Evolutionary conservation across 2,329 filamentous ascomycete species (phyloP).

Genomic region (Alternaria atra): DNA sequence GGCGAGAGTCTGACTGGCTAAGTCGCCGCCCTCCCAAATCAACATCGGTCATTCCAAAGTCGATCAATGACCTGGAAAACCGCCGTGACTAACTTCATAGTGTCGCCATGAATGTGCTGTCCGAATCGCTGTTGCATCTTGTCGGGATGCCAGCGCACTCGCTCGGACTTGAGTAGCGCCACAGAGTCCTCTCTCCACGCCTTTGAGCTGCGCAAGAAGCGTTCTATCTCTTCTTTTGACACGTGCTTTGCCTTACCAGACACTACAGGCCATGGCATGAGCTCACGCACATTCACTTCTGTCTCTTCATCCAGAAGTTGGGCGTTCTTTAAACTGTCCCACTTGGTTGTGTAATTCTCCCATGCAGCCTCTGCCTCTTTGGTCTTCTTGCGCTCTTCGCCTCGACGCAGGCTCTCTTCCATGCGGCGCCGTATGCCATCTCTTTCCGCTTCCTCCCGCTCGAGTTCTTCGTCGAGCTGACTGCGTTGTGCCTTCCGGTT

Average conservation of each 20-base stretch:
- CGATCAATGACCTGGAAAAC: slow-evolving; percentile 91
- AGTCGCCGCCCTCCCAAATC: background rate
- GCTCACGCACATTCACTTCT: slow-evolving; percentile 36
- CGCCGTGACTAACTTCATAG: slow-evolving; percentile 82
- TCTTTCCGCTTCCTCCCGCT: slow-evolving; percentile 54
- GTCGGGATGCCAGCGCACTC: slow-evolving; percentile 95
- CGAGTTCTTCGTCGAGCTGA: slow-evolving; percentile 53
- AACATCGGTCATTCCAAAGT: slow-evolving; percentile 71
- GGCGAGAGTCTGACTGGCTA: background rate
- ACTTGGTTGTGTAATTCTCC: slow-evolving; percentile 70
- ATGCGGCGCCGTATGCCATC: slow-evolving; percentile 68
- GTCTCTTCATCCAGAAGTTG: slow-evolving; percentile 20
- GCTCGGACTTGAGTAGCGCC: slow-evolving; percentile 77
- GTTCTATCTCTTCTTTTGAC: slow-evolving; percentile 67
- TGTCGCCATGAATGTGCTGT: slow-evolving; percentile 71
- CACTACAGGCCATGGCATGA: slow-evolving; percentile 77
- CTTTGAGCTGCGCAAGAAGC: slow-evolving; percentile 72
- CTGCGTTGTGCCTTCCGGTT: slow-evolving; percentile 55
- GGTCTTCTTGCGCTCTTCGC: slow-evolving; percentile 67
- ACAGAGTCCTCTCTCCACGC: slow-evolving; percentile 50
- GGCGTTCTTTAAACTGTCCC: slow-evolving; percentile 63
- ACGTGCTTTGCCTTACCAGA: slow-evolving; percentile 67
- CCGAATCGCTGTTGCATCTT: slow-evolving; percentile 94
- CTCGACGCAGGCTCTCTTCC: slow-evolving; percentile 73
- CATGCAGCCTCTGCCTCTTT: slow-evolving; percentile 69